Conservation (phyloP, 2,329 filamentous ascomycete species). For the Xylaria arbuscula region DNA sequence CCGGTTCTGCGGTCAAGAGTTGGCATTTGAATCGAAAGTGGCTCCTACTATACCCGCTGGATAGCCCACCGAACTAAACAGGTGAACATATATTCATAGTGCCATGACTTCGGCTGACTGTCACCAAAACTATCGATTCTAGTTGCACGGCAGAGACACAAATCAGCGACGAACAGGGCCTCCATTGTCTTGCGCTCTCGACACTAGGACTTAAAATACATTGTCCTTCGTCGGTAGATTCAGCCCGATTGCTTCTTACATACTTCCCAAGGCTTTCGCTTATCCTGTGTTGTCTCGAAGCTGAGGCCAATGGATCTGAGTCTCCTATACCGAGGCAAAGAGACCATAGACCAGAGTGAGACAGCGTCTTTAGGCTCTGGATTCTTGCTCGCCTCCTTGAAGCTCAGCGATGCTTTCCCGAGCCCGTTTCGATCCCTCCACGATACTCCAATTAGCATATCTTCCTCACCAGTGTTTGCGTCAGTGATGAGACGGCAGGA, state of each 20-base stretch:
- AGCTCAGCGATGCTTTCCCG: conserved; percentile 35
- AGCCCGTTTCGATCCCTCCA: conserved; percentile 30
- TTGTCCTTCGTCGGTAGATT: conserved; percentile 32
- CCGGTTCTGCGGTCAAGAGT: neutral
- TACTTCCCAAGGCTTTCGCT: conserved; percentile 38
- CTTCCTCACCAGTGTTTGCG: conserved; percentile 42
- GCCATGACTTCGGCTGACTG: neutral
- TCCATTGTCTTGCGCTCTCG: conserved; percentile 40
- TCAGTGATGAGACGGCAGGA: conserved; percentile 41
- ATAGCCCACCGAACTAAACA: neutral
- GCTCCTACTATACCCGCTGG: neutral
- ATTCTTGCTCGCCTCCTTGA: conserved; percentile 30
- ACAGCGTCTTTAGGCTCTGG: conserved; percentile 38
- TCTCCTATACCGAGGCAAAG: conserved; percentile 33
- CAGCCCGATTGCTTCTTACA: conserved; percentile 39
- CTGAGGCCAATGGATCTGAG: conserved; percentile 32
- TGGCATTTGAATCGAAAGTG: neutral
- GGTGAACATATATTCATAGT: conserved; percentile 1
- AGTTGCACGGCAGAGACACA: conserved; percentile 13
- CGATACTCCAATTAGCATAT: conserved; percentile 44
- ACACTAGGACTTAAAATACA: conserved; percentile 42
- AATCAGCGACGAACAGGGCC: conserved; percentile 38
- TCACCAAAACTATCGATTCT: conserved; percentile 4
- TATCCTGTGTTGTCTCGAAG: conserved; percentile 38
- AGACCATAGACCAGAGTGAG: conserved; percentile 38